A percentile compares a stretch with the other conserved stretches of the same genome.
These are phyloP conservation scores for Pseudevernia furfuracea DNA, from an alignment of 495 filamentous ascomycete genomes.

Conservation along the genomic window DNA sequence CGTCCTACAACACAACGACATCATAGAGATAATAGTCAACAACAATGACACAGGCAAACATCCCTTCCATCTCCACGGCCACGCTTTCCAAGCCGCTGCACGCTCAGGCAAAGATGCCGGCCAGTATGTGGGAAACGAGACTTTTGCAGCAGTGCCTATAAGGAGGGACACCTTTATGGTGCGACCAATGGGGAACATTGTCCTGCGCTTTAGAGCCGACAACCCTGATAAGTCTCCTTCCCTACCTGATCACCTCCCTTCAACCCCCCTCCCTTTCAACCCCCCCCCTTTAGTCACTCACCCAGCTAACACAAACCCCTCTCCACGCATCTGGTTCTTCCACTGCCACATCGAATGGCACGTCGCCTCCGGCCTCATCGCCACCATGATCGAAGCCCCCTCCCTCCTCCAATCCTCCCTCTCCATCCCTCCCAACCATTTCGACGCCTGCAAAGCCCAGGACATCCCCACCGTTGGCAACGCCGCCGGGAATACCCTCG, in stretches of 20 bases:
- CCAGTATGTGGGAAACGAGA: slow-evolving; percentile 35
- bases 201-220: slow-evolving; percentile 58
- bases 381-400: slow-evolving; percentile 65
- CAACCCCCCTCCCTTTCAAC: not conserved
- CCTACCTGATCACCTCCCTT: too few relatives aligned
- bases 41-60: slow-evolving; percentile 63
- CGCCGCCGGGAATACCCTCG: slow-evolving; percentile 60
- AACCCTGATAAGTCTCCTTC: slow-evolving; percentile 53
- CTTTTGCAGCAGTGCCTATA: slow-evolving; percentile 44
- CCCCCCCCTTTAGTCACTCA: not conserved
- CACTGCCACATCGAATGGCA: slow-evolving; percentile 85
- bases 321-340: slow-evolving; percentile 60
- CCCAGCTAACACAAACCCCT: slow-evolving; percentile 6
- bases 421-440: slow-evolving; percentile 55
- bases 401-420: slow-evolving; percentile 52
- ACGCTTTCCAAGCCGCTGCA: slow-evolving; percentile 61
- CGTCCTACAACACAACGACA: slow-evolving; percentile 53
- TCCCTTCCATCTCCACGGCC: slow-evolving; percentile 79
- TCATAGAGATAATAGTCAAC: slow-evolving; percentile 70
- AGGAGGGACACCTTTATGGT: slow-evolving; percentile 53
- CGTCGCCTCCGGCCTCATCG: slow-evolving; percentile 61
- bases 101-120: slow-evolving; percentile 46
- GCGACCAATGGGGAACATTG: slow-evolving; percentile 48
- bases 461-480: slow-evolving; percentile 55
- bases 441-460: slow-evolving; percentile 49